phyloP scores from a whole-genome alignment of 805 yeast species.

The Kregervanrija fluxuum region DNA sequence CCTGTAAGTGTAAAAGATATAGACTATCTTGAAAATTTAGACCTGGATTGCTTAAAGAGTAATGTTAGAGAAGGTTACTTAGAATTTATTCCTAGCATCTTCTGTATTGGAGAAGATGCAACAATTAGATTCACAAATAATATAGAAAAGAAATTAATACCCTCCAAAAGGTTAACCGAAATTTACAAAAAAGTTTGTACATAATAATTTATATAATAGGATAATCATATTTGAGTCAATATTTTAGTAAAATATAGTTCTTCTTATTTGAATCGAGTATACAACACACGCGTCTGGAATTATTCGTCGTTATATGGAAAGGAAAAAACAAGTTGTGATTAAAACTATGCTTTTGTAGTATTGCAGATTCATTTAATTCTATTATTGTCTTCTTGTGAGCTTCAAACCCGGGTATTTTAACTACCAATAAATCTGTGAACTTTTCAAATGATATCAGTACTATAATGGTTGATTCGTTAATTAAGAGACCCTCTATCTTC shows the following conservation, averaged over 20 bases:
- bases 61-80: constrained; percentile 11
- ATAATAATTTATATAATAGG: not conserved
- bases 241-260: constrained; percentile 31
- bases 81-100: constrained; percentile 9
- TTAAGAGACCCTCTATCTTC: no score
- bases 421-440: no score
- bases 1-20: constrained; percentile 16
- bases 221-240: not conserved
- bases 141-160: constrained; percentile 4
- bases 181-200: constrained; percentile 3
- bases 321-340: constrained; percentile 15
- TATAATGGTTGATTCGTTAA: no score
- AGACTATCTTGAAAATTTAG: constrained; percentile 10
- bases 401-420: no score
- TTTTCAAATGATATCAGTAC: no score
- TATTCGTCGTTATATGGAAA: constrained; percentile 26
- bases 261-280: constrained; percentile 34
- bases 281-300: constrained; percentile 28
- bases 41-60: constrained; percentile 1
- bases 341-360: no score
- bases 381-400: no score
- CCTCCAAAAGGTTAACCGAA: constrained; percentile 4
- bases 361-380: no score
- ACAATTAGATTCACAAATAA: constrained; percentile 6
- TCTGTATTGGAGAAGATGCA: constrained; percentile 13